Base-by-base conservation (phyloP, 75 land plant genomes). In the Chamaecyparis obtusa region DNA sequence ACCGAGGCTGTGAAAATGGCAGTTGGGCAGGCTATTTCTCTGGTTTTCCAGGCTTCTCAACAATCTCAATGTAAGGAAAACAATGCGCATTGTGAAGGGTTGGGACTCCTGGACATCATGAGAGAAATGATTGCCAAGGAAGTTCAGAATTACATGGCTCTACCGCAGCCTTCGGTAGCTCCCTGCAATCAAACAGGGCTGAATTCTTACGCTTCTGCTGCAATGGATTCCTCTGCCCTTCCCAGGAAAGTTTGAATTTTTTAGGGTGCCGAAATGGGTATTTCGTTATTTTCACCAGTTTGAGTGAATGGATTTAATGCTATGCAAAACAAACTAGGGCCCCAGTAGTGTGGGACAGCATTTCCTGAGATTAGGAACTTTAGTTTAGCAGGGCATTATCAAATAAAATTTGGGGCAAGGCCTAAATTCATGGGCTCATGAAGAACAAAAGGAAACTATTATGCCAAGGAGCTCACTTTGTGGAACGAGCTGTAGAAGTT, bases 61-160 rank as follows among this genome's bases (percentile, higher is more conserved):
- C 2, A 1, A 36, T 54, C 89, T 33, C 89, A 74, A 75, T 85
- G 37, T 41, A 85, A 44, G 36, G 21, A 54, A 46, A n/a, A 56
- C 17, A 37, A 46, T 35, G 54, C 85, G 13, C 5, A 54, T 46
- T 27, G 76, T 85, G 75, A 37, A 74, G 88, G 78, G 85, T 77
- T 57, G 33, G 91, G 91, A 19, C 72, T 92, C 13, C 49, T 92
- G 87, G 88, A 88, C 16, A 77, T 89, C 86, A 88, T 93, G 94
- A 87, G 91, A 55, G 90, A 93, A 57, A 93, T 93, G 94, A 88
- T 93, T 30, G 93, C 86, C 72, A 90, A 90, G 82, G 94, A 93
- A 75, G 93, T 93, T 75, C 89, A 88, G 49, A 89, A 90, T 44
- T 93, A 92, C 71, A 92, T 93, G 94, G 83, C 89, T 21, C 39